phyloP scores from a whole-genome alignment of 768 basidiomycete genomes.

The Trametes punicea region DNA sequence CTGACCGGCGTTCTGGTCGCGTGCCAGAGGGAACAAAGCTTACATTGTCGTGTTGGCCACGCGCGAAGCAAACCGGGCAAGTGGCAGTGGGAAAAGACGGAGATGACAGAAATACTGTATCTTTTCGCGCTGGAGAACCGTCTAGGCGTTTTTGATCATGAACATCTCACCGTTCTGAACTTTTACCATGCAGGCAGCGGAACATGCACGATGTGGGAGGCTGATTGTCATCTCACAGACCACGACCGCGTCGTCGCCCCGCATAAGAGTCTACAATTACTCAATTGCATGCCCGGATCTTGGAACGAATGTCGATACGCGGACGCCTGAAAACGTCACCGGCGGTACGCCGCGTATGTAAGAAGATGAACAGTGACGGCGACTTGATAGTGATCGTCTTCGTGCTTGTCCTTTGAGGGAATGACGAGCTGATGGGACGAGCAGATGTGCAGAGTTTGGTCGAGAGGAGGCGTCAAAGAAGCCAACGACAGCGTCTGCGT shows the following conservation, averaged over 20 bases:
- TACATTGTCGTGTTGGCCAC: not conserved
- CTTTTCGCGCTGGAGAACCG: too few species aligned
- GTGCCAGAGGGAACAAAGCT: not conserved
- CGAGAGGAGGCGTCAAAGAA: not conserved
- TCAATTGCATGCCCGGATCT: not conserved
- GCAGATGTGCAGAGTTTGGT: not conserved
- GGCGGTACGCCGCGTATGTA: not conserved
- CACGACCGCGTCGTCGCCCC: not conserved
- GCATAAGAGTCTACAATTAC: not conserved
- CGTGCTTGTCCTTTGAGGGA: conserved; percentile 1
- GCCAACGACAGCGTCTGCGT: not conserved
- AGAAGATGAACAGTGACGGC: not conserved
- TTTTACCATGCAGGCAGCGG: too few species aligned
- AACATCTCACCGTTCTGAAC: too few species aligned
- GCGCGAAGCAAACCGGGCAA: not conserved
- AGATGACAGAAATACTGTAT: not conserved
- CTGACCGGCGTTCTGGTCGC: not conserved
- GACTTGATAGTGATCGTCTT: not conserved
- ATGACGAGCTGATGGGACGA: not conserved
- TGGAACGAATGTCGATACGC: not conserved
- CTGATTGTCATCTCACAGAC: not conserved
- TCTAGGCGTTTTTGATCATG: too few species aligned
- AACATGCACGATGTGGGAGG: not conserved
- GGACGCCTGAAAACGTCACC: not conserved
- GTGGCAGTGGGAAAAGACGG: not conserved